These are phyloP conservation scores for Quercus berberidifolia DNA, from an alignment of 306 rosid genomes.

Conservation along the genomic window DNA sequence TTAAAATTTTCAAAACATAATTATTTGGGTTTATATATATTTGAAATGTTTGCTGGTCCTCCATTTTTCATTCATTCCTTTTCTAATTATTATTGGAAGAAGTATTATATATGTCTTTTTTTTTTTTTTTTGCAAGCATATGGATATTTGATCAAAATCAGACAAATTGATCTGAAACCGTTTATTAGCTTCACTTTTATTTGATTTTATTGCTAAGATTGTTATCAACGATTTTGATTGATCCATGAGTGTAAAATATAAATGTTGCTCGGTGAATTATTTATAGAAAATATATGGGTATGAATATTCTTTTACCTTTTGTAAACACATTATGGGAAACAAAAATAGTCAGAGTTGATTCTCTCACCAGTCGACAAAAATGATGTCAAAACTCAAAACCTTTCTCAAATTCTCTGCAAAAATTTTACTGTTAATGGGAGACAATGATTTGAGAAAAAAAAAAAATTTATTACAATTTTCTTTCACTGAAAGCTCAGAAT, in stretches of 20 bases:
- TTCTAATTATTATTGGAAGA: conserved; percentile 19
- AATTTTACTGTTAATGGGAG: background rate
- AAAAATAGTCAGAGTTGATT: background rate
- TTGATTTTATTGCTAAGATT: background rate
- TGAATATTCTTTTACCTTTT: background rate
- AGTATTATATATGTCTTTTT: background rate
- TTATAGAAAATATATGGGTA: background rate
- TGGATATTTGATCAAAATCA: background rate
- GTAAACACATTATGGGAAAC: background rate
- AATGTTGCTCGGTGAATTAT: background rate
- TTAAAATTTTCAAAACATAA: background rate
- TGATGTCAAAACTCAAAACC: background rate
- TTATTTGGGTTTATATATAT: background rate
- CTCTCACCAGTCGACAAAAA: background rate
- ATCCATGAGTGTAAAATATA: background rate
- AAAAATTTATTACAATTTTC: too few species aligned
- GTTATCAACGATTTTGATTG: background rate
- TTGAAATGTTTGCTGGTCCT: conserved; percentile 7
- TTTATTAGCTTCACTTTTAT: background rate
- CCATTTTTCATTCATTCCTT: conserved; percentile 14
- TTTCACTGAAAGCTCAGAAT: too few species aligned
- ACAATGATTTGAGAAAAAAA: too few species aligned
- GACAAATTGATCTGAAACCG: background rate
- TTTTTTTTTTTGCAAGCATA: conserved; percentile 2
- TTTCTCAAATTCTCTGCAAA: background rate